phyloP scores from a whole-genome alignment of 768 basidiomycete species.

The Lactifluus rugatus region DNA sequence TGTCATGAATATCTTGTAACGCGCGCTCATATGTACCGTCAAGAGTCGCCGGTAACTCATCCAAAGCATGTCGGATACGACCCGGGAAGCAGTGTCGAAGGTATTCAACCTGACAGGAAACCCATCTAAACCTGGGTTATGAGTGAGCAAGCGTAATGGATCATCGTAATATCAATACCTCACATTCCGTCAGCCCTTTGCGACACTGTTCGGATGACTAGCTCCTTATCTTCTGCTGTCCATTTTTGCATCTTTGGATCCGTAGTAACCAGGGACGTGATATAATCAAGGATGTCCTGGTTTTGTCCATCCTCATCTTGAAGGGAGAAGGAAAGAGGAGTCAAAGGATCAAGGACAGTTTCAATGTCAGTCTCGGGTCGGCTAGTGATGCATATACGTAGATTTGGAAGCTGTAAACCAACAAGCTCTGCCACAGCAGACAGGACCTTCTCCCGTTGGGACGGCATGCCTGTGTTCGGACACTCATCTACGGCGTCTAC shows the following conservation, averaged over 20 bases:
- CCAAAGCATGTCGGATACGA: not conserved
- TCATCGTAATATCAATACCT: not conserved
- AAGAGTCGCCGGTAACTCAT: not conserved
- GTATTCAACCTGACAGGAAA: not conserved
- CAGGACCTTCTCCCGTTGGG: not conserved
- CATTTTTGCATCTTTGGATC: not conserved
- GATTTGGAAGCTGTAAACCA: not conserved
- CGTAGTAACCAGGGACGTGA: not conserved
- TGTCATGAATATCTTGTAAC: too few species aligned
- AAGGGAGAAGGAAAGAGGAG: not conserved
- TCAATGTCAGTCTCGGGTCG: not conserved
- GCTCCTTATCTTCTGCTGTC: not conserved
- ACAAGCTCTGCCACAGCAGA: not conserved
- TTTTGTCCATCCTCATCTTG: not conserved
- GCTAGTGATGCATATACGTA: not conserved
- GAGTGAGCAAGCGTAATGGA: not conserved
- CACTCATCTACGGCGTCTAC: not conserved
- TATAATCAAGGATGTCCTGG: not conserved
- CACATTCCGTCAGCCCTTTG: not conserved
- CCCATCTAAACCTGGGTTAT: not conserved
- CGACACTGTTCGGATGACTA: not conserved
- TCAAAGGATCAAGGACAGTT: not conserved
- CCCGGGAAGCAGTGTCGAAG: not conserved
- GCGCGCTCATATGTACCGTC: not conserved
- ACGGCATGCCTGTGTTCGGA: not conserved